Base-by-base conservation (phyloP, 2,329 filamentous ascomycete genomes). In the Cladophialophora immunda region DNA sequence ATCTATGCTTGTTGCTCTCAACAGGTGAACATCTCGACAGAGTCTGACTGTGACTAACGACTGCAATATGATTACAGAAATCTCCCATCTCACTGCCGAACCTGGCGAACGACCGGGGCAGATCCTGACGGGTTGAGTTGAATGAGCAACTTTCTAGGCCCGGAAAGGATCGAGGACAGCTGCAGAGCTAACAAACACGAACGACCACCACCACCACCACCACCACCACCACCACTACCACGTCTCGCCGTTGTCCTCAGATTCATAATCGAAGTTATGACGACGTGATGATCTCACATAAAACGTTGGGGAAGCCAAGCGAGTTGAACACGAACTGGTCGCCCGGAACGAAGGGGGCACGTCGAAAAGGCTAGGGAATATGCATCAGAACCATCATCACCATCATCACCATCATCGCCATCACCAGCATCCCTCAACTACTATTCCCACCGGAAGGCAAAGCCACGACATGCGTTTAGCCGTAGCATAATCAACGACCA, bases 241-340 rank as follows among this genome's bases (percentile, higher is more conserved):
- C n/a, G n/a, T n/a, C n/a, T n/a, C n/a, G 29, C 4, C 29, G 4
- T 34, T 34, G 32, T n/a, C 45, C 41, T 19, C 45, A 13, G 45
- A 50, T 50, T 50, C 19, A 50, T 50, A 50, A 50, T 50, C 45
- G 9, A 25, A 50, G 7, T 50, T 50, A 50, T 50, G 45, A 50
- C 45, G 45, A 22, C 2, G 45, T 50, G 19, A 47, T 38, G 36
- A 38, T 38, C 36, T 17, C 11, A 38, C 36, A 38, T 15, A 38
- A 38, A 38, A 38, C n/a, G n/a, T n/a, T n/a, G n/a, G n/a, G n/a
- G n/a, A n/a, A n/a, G n/a, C n/a, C n/a, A n/a, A n/a, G n/a, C n/a
- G n/a, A n/a, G n/a, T 8, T 38, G 34, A 4, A 3, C 4, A 38
- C 34, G 9, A 15, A 30, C 29, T 30, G 29, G 32, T 34, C 32